These are phyloP conservation scores for Rhizophagus sp. DNA, from an alignment of 192 early-diverging fungal species.

Conservation along the genomic window DNA sequence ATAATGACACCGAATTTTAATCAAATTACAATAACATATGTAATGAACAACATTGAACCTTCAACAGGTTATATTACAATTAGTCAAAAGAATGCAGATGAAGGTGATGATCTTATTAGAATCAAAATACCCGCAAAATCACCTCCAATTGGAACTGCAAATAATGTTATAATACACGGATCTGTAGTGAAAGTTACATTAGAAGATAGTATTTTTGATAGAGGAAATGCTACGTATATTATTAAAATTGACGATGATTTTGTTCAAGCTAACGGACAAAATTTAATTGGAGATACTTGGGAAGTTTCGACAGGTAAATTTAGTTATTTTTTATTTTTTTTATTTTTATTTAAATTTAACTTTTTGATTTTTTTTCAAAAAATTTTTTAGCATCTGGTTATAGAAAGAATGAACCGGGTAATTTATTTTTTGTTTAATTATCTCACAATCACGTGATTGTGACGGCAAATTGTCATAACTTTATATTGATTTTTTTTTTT, in stretches of 20 bases:
- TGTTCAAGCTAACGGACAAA: not conserved
- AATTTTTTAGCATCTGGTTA: not conserved
- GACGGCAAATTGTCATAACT: not conserved
- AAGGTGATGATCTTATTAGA: not conserved
- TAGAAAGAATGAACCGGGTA: not conserved
- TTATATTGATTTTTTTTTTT: too few species aligned
- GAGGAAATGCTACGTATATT: not conserved
- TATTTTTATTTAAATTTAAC: too few species aligned
- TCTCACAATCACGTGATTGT: too few species aligned
- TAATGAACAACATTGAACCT: not conserved
- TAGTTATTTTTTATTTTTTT: too few species aligned
- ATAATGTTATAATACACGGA: not conserved
- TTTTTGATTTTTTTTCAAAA: not conserved
- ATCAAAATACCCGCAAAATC: too few species aligned
- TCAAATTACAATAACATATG: not conserved
- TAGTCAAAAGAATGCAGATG: too few species aligned
- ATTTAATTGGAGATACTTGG: not conserved
- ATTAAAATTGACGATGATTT: not conserved
- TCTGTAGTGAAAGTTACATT: not conserved
- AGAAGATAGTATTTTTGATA: not conserved
- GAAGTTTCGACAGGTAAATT: not conserved
- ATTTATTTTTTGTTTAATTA: not conserved
- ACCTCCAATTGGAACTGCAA: not conserved
- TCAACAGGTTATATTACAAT: too few species aligned
- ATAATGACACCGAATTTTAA: not conserved